A percentile compares a stretch with the other conserved stretches of the same genome.
These are phyloP conservation scores for Populus deltoides DNA, from an alignment of 345 rosid species.

Conservation along the genomic window DNA sequence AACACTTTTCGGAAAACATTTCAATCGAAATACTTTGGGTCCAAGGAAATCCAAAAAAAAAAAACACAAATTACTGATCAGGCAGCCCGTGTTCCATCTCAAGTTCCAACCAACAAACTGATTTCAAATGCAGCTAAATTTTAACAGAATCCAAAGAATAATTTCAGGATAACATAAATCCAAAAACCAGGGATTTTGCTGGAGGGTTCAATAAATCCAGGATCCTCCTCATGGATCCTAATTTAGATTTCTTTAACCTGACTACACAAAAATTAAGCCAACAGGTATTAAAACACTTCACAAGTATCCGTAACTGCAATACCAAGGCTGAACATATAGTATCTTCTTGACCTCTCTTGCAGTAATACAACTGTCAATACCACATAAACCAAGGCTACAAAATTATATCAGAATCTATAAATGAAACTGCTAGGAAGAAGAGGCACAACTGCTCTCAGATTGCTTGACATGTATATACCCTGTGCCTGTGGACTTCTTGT, in stretches of 20 bases:
- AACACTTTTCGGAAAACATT: not conserved
- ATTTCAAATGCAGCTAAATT: not conserved
- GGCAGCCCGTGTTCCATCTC: not conserved
- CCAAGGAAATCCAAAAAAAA: not conserved
- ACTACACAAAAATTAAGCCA: not conserved
- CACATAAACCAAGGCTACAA: not conserved
- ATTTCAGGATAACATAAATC: not conserved
- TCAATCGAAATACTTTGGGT: not conserved
- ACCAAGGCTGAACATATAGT: not conserved
- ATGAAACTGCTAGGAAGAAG: too few relatives aligned
- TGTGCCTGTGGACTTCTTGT: not conserved
- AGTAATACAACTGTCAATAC: not conserved
- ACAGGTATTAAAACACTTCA: not conserved
- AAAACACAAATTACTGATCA: not conserved
- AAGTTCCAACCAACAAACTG: not conserved
- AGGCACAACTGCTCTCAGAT: too few relatives aligned
- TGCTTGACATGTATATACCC: not conserved
- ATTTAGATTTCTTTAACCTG: not conserved
- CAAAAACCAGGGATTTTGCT: not conserved
- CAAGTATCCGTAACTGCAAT: not conserved
- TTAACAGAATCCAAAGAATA: not conserved
- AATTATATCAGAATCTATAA: not conserved
- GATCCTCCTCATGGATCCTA: not conserved
- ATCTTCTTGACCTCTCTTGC: not conserved
- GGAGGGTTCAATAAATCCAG: not conserved